Base-by-base conservation (phyloP, 495 filamentous ascomycete species). In the Lophiostoma macrostomum region DNA sequence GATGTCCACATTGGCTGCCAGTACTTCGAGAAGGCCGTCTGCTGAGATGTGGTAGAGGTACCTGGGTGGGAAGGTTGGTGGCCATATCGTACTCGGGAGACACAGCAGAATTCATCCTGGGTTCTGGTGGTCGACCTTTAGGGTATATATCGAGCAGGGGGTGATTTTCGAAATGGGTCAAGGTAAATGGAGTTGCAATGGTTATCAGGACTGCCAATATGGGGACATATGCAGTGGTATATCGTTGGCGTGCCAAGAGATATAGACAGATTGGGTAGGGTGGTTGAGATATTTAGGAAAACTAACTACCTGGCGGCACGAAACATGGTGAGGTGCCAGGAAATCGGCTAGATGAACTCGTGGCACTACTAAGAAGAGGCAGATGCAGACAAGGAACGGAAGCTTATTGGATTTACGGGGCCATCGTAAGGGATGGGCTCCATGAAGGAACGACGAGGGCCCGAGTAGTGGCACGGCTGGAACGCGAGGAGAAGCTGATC, bases 391-490 rank as follows among this genome's bases (percentile, higher is more conserved):
- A 56, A 53, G 53, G 24, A 54, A 37, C 47, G 35, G 60, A 50
- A 27, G 29, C 25, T 40, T 44, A 38, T 50, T 40, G 44, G 42
- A 14, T 48, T 34, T 51, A 60, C 46, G 56, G 52, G 56, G 45
- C 60, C 25, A n/a, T n/a, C n/a, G 20, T 58, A 45, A 55, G 40
- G 43, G 55, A 55, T 41, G 28, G 48, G 30, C 18, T 41, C 29
- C 49, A 43, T 44, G 54, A 58, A 63, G 60, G 60, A 58, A 55
- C 49, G 60, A 50, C 41, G 41, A 35, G 23, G 60, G 50, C 38
- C 56, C 60, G 36, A 57, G 8, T 18, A 50, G 56, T 64, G 60
- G 56, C 52, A 59, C 56, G 60, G 60, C 55, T 64, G 46, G 60
- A 53, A 59, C 46, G 50, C 50, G 35, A 36, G 42, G 38, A 64